Percentiles rank a stretch among this genome's conserved stretches.
Evolutionary conservation across 257 asterid species (phyloP).

Genomic region (Eustoma russellianum): DNA sequence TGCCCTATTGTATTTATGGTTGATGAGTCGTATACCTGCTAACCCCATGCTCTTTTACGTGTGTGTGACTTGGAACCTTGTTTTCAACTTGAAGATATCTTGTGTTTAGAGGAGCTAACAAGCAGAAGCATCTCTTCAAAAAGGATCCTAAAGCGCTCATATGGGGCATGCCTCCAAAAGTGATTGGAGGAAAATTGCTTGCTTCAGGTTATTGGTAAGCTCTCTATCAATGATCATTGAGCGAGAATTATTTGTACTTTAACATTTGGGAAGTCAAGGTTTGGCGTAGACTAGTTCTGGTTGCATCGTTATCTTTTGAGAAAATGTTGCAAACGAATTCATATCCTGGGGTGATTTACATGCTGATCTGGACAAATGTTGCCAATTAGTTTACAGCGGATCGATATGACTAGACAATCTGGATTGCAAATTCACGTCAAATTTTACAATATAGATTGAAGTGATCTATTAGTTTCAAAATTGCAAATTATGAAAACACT

Average conservation of each 20-base stretch:
- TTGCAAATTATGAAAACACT: too few relatives aligned
- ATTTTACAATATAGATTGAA: too few relatives aligned
- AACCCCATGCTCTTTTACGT: slow-evolving; percentile 3
- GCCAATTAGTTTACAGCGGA: too few relatives aligned
- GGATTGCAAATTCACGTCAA: too few relatives aligned
- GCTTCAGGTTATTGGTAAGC: slow-evolving; percentile 97
- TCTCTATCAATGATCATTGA: neutral
- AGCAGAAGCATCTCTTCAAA: slow-evolving; percentile 84
- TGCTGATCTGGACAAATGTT: too few relatives aligned
- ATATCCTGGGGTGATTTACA: too few relatives aligned
- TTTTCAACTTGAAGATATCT: slow-evolving; percentile 48
- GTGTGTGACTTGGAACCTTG: slow-evolving; percentile 13
- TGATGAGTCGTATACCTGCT: neutral
- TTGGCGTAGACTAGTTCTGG: too few relatives aligned
- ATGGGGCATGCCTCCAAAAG: slow-evolving; percentile 92
- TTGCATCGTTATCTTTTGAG: too few relatives aligned
- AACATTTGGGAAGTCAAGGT: neutral
- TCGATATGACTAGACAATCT: too few relatives aligned
- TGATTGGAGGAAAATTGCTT: slow-evolving; percentile 89
- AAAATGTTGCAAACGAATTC: too few relatives aligned
- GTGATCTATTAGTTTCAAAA: too few relatives aligned
- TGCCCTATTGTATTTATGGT: neutral
- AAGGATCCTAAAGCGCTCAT: slow-evolving; percentile 79
- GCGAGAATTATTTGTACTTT: too few relatives aligned
- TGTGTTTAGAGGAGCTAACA: slow-evolving; percentile 96